Evolutionary conservation across 2,329 filamentous ascomycete species (phyloP).

Genomic region (Pyrenophora graminea): DNA sequence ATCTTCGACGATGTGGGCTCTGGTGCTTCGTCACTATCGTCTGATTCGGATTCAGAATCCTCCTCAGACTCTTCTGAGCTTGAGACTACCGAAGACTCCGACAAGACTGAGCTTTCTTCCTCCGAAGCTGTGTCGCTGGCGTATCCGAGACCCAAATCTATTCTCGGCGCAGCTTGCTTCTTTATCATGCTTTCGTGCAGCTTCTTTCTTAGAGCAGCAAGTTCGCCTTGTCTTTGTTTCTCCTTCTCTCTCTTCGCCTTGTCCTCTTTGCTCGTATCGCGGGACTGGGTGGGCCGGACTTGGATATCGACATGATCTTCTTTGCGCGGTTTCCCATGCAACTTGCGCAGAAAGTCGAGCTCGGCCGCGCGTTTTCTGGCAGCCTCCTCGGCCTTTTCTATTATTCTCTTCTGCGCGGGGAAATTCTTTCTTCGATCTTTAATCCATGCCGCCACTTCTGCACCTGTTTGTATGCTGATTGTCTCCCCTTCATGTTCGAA

Average conservation of each 20-base stretch:
- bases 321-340: conserved; percentile 26
- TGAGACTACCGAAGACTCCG: conserved; percentile 41
- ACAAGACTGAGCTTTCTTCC: conserved; percentile 29
- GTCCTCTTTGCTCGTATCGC: conserved; percentile 8
- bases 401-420: conserved; percentile 74
- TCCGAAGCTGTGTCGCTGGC: conserved; percentile 34
- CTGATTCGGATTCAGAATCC: conserved; percentile 30
- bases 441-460: conserved; percentile 79
- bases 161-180: conserved; percentile 18
- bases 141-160: conserved; percentile 40
- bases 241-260: conserved; percentile 3
- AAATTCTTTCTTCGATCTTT: conserved; percentile 78
- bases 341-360: conserved; percentile 47
- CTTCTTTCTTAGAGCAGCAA: conserved; percentile 42
- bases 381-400: conserved; percentile 62
- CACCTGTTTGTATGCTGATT: conserved; percentile 57
- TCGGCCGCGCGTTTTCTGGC: conserved; percentile 31
- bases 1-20: conserved; percentile 47
- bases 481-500: conserved; percentile 63
- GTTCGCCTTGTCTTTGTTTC: conserved; percentile 20
- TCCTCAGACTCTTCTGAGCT: conserved; percentile 31
- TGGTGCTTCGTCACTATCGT: conserved; percentile 35
- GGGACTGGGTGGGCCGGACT: background rate
- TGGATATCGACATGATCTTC: background rate
- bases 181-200: conserved; percentile 40